These are phyloP conservation scores for Sanguinoderma infundibulare DNA, from an alignment of 1,284 basidiomycete genomes.

Conservation along the genomic window DNA sequence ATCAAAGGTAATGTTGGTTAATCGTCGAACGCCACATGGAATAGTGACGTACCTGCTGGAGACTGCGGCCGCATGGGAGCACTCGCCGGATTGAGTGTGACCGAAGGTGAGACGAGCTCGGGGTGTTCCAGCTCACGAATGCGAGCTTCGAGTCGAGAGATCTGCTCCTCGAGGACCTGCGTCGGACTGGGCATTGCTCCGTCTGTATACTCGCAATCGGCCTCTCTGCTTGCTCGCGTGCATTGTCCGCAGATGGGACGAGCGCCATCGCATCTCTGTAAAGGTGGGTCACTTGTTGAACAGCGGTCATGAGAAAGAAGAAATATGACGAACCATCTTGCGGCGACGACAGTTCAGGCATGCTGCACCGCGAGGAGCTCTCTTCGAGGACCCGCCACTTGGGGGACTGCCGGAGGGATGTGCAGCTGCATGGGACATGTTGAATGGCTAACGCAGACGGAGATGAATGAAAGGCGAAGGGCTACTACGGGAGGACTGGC, in stretches of 20 bases:
- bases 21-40: not conserved
- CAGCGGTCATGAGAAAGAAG: not conserved
- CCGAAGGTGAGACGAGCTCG: constrained; percentile 22
- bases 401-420: constrained; percentile 12
- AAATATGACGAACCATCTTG: constrained; percentile 31
- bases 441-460: not conserved
- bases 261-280: constrained; percentile 36
- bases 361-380: constrained; percentile 38
- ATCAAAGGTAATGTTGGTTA: not conserved
- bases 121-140: constrained; percentile 35
- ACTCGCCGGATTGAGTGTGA: constrained; percentile 20
- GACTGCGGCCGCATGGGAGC: not conserved
- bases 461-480: not conserved
- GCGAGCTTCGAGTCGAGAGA: constrained; percentile 33
- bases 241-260: constrained; percentile 37
- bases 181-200: constrained; percentile 35
- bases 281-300: not conserved
- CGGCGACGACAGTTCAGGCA: constrained; percentile 39
- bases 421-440: constrained; percentile 15
- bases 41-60: constrained; percentile 11
- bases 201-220: constrained; percentile 39
- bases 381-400: constrained; percentile 21
- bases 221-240: constrained; percentile 34
- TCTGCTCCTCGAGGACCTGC: constrained; percentile 37
- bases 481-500: not conserved